phyloP scores from a whole-genome alignment of 768 basidiomycete genomes.

The Baorangia bicolor region DNA sequence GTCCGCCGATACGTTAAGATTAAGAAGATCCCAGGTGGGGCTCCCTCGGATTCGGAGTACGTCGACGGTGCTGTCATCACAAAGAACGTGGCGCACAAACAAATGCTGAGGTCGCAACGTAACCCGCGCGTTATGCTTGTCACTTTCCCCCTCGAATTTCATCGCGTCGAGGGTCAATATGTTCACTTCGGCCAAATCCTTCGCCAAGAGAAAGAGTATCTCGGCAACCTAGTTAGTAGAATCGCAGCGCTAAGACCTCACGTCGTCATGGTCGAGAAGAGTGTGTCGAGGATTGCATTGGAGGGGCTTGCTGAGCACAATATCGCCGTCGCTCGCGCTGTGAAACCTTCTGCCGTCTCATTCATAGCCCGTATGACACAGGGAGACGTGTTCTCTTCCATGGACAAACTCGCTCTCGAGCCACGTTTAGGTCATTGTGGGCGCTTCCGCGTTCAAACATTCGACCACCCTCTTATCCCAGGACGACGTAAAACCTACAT shows the following conservation, averaged over 20 bases:
- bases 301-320: conserved; percentile 82
- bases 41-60: conserved; percentile 91
- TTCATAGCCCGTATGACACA: conserved; percentile 93
- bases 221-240: conserved; percentile 81
- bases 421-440: conserved; percentile 87
- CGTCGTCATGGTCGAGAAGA: conserved; percentile 87
- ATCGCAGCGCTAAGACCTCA: conserved; percentile 92
- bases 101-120: conserved; percentile 78
- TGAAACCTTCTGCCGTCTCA: conserved; percentile 84
- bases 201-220: conserved; percentile 90
- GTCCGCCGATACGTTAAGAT: conserved; percentile 95
- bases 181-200: conserved; percentile 90
- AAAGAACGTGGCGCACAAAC: conserved; percentile 96
- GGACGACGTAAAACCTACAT: conserved; percentile 93
- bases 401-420: conserved; percentile 89
- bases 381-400: conserved; percentile 91
- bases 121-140: conserved; percentile 96
- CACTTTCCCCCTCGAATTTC: conserved; percentile 93
- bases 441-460: conserved; percentile 86
- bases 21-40: conserved; percentile 96
- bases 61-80: conserved; percentile 96
- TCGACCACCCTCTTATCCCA: conserved; percentile 92
- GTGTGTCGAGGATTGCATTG: conserved; percentile 86
- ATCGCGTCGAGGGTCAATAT: conserved; percentile 89
- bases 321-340: conserved; percentile 86